Percentiles rank a stretch among this genome's conserved stretches.
Evolutionary conservation across 2,329 filamentous ascomycete genomes (phyloP).

Genomic region (Colletotrichum tropicale): DNA sequence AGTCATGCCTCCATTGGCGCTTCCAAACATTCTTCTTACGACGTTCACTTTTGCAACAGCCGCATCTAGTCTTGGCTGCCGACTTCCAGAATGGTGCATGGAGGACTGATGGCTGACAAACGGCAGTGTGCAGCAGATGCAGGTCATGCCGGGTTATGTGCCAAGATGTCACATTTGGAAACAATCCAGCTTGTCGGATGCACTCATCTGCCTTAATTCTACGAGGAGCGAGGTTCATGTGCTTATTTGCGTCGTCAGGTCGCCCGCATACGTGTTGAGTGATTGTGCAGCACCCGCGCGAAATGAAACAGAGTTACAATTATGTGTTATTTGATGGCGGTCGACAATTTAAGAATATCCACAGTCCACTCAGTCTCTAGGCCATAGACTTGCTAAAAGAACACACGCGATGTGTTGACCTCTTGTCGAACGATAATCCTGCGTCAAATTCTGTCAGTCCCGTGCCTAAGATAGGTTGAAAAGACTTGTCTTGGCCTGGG

Average conservation of each 20-base stretch:
- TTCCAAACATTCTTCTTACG: background rate
- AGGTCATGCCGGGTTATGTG: background rate
- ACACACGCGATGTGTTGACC: rapidly evolving
- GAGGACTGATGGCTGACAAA: background rate
- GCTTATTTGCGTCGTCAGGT: background rate
- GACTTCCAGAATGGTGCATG: background rate
- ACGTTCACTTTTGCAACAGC: background rate
- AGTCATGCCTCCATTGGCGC: background rate
- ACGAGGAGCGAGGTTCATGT: background rate
- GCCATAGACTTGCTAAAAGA: background rate
- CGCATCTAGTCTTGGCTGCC: background rate
- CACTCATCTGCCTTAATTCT: background rate
- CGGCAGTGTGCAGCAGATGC: background rate
- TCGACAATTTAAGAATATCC: background rate
- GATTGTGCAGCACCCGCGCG: background rate
- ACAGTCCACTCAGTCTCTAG: rapidly evolving
- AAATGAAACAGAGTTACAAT: background rate
- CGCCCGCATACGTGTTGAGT: rapidly evolving
- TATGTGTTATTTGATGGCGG: background rate
- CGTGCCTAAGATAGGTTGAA: background rate
- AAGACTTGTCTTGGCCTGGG: rapidly evolving
- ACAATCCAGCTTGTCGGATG: background rate
- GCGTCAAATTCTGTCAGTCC: rapidly evolving
- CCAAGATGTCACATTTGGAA: background rate
- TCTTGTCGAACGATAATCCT: background rate